Base-by-base conservation (phyloP, 345 rosid genomes). In the Linum usitatissimum region DNA sequence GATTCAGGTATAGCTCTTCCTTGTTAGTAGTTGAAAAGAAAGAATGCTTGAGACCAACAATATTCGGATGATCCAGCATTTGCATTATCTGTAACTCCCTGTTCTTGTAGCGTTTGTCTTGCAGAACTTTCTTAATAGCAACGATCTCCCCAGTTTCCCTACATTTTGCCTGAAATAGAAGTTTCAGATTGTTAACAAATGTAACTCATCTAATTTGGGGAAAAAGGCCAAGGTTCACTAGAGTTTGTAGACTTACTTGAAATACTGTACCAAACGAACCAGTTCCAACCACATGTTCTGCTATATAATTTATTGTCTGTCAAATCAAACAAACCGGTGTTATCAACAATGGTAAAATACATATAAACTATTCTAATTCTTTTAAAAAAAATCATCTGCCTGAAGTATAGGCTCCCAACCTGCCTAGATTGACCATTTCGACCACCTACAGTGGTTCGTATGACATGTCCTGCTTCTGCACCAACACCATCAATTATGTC, bases 121-220 rank as follows among this genome's bases (percentile, higher is more conserved):
- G 96, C 55, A 93, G 87, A 70, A 93, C 99, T 84, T 93, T 93
- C 84, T 93, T 93, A 61, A 93, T 93, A 63, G 99, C 97, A 62
- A 93, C 90, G 57, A 81, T 77, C 68, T 90, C 99, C 64, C 94
- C 99, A 18, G 96, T 87, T 85, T 93, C 99, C 67, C 89, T 74
- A 70, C 97, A 93, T 79, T 90, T 93, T 18, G 99, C 99, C 99
- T 93, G 81, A 66, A 28, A 60, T 64, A 63, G 65, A 58, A 75
- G 64, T 68, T 70, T 45, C 57, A 68, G 68, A 62, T 53, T 6
- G 55, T 64, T 64, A 67, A 59, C 8, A 3, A 57, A 61, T 34
- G 6, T 20, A 68, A 75, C 48, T 30, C 5, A 8, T 19, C 1
- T 39, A 30, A 42, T 51, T 23, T 60, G 10, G 53, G 14, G 21